Base-by-base conservation (phyloP, 352 stramenopile genomes). In the Pythium angustatum region DNA sequence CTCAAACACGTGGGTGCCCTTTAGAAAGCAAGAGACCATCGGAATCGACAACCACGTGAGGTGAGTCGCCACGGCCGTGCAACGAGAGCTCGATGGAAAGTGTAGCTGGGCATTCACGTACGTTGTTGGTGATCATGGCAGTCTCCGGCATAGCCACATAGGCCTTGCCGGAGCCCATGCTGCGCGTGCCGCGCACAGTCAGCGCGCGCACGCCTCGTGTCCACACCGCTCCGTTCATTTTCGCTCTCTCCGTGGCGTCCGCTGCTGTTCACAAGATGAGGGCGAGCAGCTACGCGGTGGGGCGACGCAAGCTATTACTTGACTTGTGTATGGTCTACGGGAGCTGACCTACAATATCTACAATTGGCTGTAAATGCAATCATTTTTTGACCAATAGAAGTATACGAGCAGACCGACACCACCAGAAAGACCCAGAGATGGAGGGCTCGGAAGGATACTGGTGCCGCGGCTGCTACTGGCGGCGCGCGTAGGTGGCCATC, bases 81-180 rank as follows among this genome's bases (percentile, higher is more conserved):
- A n/a, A n/a, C n/a, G n/a, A n/a, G n/a, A n/a, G n/a, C n/a, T n/a
- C n/a, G n/a, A n/a, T n/a, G n/a, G n/a, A n/a, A n/a, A n/a, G n/a
- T n/a, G n/a, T n/a, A n/a, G n/a, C n/a, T n/a, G n/a, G n/a, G n/a
- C n/a, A n/a, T n/a, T n/a, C 3, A 79, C 80, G 67, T 73, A 94
- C 86, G 67, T 95, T 91, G 72, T 90, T 91, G 34, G 84, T 93
- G 58, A 95, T 65, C 86, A 95, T 95, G 41, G 86, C 78, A 3
- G 84, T 95, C 83, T 95, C 86, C 1, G 86, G 81, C 83, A 94
- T 94, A 68, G 86, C 74, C 53, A 92, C 75, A 58, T 87, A 80
- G 34, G 69, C 43, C 59, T 75, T 69, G 62, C 85, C 82, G 64
- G 41, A 83, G 48, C 79, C 77, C 68, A 93, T 89, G 68, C 55